Evolutionary conservation across 164 flowering plant genomes (phyloP).

Genomic region (Euptelea pleiosperma): DNA sequence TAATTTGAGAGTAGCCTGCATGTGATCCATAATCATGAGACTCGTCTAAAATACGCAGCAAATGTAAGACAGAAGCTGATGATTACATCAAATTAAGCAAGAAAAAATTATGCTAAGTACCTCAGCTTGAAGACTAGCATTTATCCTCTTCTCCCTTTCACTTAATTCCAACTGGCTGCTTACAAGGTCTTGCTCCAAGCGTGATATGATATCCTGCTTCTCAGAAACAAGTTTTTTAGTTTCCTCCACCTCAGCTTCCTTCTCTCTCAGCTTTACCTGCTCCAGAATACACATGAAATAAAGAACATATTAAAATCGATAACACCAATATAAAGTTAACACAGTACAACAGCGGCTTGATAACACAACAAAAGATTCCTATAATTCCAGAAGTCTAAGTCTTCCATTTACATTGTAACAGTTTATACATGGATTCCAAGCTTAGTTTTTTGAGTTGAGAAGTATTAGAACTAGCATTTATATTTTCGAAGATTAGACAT

Average conservation of each 20-base stretch:
- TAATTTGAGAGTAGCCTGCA: slow-evolving; percentile 41
- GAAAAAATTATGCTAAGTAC: slow-evolving; percentile 20
- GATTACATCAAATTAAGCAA: background rate
- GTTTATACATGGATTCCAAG: no score
- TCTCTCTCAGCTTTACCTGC: slow-evolving; percentile 49
- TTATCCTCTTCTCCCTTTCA: slow-evolving; percentile 51
- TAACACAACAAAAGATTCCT: no score
- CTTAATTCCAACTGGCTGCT: slow-evolving; percentile 43
- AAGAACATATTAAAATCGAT: no score
- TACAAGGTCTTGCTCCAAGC: slow-evolving; percentile 65
- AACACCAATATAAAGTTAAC: no score
- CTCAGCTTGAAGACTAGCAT: slow-evolving; percentile 48
- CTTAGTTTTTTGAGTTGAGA: no score
- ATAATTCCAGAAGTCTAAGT: no score
- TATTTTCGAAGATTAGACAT: no score
- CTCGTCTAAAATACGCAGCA: background rate
- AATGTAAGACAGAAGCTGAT: background rate
- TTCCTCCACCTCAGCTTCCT: slow-evolving; percentile 52
- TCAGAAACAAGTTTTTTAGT: slow-evolving; percentile 38
- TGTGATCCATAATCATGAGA: background rate
- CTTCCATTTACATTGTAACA: no score
- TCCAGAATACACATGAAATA: background rate
- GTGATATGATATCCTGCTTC: slow-evolving; percentile 44
- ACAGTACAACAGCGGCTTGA: no score
- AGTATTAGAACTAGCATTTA: no score